Percentiles rank a stretch among this genome's conserved stretches.
Conservation (phyloP, 1,284 basidiomycete species). For the Ceraceosorus bombacis region DNA sequence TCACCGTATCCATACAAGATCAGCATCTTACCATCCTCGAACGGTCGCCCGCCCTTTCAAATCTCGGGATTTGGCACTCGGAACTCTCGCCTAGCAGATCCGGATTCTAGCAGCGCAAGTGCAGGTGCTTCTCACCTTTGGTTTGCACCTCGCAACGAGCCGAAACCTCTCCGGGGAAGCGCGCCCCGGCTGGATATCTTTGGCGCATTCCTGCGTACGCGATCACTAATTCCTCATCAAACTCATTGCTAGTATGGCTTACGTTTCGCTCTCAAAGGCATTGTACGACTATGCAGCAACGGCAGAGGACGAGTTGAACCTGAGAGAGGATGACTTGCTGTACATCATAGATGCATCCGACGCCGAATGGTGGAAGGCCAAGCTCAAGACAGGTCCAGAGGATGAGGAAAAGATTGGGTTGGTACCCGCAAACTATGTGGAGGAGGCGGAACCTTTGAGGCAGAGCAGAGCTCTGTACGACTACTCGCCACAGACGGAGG, state of each 20-base stretch:
- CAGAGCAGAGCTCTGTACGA: constrained; percentile 43
- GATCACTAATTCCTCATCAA: no score
- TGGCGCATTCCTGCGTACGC: no score
- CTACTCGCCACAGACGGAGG: constrained; percentile 41
- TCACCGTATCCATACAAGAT: no score
- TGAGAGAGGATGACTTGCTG: constrained; percentile 43
- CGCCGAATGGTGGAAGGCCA: constrained; percentile 46
- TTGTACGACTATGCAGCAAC: constrained; percentile 47
- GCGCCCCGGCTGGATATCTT: no score
- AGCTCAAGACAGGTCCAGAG: constrained; percentile 24
- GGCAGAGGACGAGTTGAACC: constrained; percentile 43
- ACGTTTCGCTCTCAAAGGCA: constrained; percentile 42
- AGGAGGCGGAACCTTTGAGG: constrained; percentile 39
- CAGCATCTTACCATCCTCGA: no score
- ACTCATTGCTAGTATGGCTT: constrained; percentile 27
- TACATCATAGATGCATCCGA: constrained; percentile 46
- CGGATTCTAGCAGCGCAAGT: no score
- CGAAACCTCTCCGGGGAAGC: no score
- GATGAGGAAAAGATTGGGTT: constrained; percentile 29
- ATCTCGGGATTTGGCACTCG: no score
- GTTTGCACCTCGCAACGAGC: no score
- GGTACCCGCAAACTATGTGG: constrained; percentile 47
- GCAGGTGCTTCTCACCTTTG: no score
- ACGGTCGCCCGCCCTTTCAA: no score
- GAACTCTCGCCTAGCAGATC: no score